Conservation (phyloP, 1,284 basidiomycete genomes). For the Rhodotorula sp. region DNA sequence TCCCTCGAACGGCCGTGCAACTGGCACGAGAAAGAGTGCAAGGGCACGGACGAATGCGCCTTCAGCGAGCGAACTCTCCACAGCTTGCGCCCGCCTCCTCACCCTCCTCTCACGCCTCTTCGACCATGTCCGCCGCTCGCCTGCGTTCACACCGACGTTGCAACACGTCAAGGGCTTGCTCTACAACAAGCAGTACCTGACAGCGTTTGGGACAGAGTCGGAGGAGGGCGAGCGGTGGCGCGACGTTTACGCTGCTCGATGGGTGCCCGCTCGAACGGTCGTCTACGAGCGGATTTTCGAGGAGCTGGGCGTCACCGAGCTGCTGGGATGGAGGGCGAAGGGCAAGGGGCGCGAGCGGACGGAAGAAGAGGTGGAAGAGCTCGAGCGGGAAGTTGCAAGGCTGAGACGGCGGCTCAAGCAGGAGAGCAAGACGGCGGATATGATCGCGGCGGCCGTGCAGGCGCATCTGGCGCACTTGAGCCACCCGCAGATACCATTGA, state of each 20-base stretch:
- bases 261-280: conserved; percentile 30
- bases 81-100: conserved; percentile 4
- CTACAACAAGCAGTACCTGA: conserved; percentile 37
- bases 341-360: neutral
- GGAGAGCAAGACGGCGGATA: conserved; percentile 1
- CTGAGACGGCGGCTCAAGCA: neutral
- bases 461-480: neutral
- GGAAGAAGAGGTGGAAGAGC: conserved; percentile 3
- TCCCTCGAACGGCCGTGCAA: neutral
- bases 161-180: conserved; percentile 36
- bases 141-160: conserved; percentile 21
- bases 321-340: conserved; percentile 3
- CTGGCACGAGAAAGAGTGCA: neutral
- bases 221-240: conserved; percentile 27
- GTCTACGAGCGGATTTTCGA: conserved; percentile 30
- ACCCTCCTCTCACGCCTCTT: conserved; percentile 12
- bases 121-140: conserved; percentile 11
- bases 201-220: conserved; percentile 29
- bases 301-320: conserved; percentile 7
- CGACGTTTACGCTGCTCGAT: conserved; percentile 31
- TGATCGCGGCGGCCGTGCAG: neutral
- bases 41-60: neutral
- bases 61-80: neutral
- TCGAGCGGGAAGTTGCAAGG: conserved; percentile 2
- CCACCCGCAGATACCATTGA: too few relatives aligned